Conservation (phyloP, 1,139 yeast genomes). For the Debaryomyces nepalensis region DNA sequence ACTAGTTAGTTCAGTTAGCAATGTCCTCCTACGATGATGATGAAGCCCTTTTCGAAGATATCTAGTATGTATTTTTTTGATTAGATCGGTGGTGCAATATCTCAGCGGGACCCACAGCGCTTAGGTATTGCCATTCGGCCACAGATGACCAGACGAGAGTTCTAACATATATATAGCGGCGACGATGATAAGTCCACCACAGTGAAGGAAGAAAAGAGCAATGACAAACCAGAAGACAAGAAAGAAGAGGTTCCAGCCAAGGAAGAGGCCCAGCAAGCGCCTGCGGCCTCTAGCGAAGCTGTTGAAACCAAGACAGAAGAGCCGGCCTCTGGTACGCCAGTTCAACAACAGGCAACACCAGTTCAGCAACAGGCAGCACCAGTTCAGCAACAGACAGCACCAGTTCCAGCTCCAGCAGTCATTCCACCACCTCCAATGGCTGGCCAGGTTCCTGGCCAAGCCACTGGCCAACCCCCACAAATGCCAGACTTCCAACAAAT, state of each 20-base stretch:
- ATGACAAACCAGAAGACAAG: slow-evolving; percentile 12
- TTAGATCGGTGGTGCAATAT: slow-evolving; percentile 1
- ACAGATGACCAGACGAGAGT: background rate
- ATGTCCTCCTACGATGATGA: slow-evolving; percentile 80
- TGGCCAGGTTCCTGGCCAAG: slow-evolving; percentile 6
- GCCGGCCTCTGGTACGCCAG: slow-evolving; percentile 2
- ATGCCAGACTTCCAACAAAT: slow-evolving; percentile 17
- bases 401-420: too few relatives aligned
- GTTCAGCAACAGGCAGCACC: slow-evolving; percentile 15
- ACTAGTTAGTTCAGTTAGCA: slow-evolving; percentile 18
- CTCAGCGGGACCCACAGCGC: background rate
- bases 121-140: background rate
- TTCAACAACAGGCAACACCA: slow-evolving; percentile 14
- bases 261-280: slow-evolving; percentile 9
- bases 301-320: slow-evolving; percentile 12
- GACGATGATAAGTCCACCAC: slow-evolving; percentile 16
- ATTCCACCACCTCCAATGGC: slow-evolving; percentile 12
- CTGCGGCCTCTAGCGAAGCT: slow-evolving; percentile 13
- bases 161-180: slow-evolving; percentile 15
- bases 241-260: slow-evolving; percentile 14
- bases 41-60: slow-evolving; percentile 82
- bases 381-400: slow-evolving; percentile 10
- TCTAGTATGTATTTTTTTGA: slow-evolving; percentile 46
- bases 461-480: slow-evolving; percentile 12
- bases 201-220: slow-evolving; percentile 12